Evolutionary conservation across 345 rosid genomes (phyloP).

Genomic region (Carallia brachiata): DNA sequence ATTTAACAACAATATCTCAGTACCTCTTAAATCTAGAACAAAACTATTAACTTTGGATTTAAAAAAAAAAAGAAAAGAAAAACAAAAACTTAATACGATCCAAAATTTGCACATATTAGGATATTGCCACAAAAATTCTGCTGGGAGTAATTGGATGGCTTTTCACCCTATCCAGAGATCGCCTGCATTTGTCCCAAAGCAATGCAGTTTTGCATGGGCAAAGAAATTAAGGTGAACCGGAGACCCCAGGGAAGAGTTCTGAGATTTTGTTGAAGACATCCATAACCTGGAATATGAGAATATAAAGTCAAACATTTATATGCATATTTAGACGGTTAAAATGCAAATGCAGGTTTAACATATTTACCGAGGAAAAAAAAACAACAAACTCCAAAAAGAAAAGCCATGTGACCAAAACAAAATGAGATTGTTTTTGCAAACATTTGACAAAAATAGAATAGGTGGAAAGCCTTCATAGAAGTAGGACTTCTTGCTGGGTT

Average conservation of each 20-base stretch:
- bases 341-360: neutral
- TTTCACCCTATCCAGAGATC: too few species aligned
- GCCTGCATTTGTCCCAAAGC: too few species aligned
- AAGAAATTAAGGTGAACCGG: slow-evolving; percentile 43
- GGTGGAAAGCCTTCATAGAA: too few species aligned
- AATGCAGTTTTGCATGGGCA: neutral
- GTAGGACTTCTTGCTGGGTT: too few species aligned
- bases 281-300: slow-evolving; percentile 62
- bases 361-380: too few species aligned
- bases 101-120: too few species aligned
- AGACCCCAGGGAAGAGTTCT: slow-evolving; percentile 87
- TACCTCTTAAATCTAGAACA: neutral
- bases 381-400: too few species aligned
- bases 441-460: too few species aligned
- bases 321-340: neutral
- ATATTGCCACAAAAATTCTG: too few species aligned
- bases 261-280: slow-evolving; percentile 94
- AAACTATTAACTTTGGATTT: slow-evolving; percentile 1
- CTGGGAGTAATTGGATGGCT: neutral
- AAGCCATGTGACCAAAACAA: too few species aligned
- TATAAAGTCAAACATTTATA: neutral
- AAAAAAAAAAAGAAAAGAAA: neutral
- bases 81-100: neutral
- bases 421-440: too few species aligned
- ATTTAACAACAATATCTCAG: slow-evolving; percentile 8